phyloP scores from a whole-genome alignment of 345 rosid genomes.

The Crucihimalaya himalaica region DNA sequence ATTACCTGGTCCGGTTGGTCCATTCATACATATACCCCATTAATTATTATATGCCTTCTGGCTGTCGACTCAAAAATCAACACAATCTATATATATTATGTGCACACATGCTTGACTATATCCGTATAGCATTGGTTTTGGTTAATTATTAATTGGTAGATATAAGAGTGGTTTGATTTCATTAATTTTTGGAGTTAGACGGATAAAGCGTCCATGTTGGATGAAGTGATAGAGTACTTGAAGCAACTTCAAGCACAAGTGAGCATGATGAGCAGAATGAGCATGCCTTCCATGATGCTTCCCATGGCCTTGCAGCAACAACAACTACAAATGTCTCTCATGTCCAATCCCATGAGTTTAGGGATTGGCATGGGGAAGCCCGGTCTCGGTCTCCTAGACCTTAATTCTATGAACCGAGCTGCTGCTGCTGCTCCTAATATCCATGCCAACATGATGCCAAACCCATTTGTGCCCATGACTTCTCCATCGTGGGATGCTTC shows the following conservation, averaged over 20 bases:
- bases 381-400: constrained; percentile 33
- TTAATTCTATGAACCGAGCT: constrained; percentile 50
- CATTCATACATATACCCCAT: background rate
- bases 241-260: constrained; percentile 91
- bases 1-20: constrained; percentile 22
- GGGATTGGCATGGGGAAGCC: constrained; percentile 75
- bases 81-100: constrained; percentile 5
- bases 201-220: constrained; percentile 96
- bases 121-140: background rate
- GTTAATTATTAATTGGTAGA: background rate
- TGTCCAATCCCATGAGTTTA: constrained; percentile 63
- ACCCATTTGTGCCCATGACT: constrained; percentile 61
- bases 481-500: constrained; percentile 61
- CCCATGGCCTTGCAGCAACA: constrained; percentile 76
- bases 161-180: background rate
- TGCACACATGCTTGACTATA: constrained; percentile 13
- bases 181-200: constrained; percentile 52
- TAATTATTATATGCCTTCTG: constrained; percentile 31
- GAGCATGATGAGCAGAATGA: constrained; percentile 79
- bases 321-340: constrained; percentile 77
- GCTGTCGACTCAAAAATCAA: constrained; percentile 18
- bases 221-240: constrained; percentile 93
- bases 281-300: constrained; percentile 70
- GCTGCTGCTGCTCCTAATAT: constrained; percentile 32
- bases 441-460: constrained; percentile 47